A percentile compares a stretch with the other conserved stretches of the same genome.
phyloP scores from a whole-genome alignment of 306 rosid species.

The Vigna radiata region DNA sequence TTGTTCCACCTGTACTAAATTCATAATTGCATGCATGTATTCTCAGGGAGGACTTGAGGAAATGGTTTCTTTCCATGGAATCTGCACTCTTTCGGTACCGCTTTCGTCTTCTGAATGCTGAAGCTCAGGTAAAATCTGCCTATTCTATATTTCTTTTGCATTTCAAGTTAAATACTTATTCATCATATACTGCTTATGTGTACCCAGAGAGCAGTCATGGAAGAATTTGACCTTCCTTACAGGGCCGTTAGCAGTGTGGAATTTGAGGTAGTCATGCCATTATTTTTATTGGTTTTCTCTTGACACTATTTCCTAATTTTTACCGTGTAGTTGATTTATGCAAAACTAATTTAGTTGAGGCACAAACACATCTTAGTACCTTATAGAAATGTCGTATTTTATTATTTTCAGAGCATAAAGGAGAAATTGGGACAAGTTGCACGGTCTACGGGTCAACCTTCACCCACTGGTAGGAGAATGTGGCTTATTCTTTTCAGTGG shows the following conservation, averaged over 20 bases:
- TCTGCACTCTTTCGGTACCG: constrained; percentile 82
- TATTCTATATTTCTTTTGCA: constrained; percentile 12
- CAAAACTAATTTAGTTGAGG: constrained; percentile 7
- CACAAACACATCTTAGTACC: constrained; percentile 20
- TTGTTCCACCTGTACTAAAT: constrained; percentile 19
- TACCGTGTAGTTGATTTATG: constrained; percentile 26
- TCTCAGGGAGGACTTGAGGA: constrained; percentile 86
- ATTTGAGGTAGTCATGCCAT: constrained; percentile 68
- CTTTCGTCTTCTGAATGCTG: constrained; percentile 53
- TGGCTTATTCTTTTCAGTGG: constrained; percentile 8
- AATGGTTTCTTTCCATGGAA: constrained; percentile 96
- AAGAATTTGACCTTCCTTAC: constrained; percentile 74
- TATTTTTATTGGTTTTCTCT: constrained; percentile 36
- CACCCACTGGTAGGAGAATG: constrained; percentile 62
- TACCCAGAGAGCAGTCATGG: constrained; percentile 73
- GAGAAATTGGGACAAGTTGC: constrained; percentile 81
- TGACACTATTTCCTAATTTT: constrained; percentile 17
- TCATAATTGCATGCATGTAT: constrained; percentile 27
- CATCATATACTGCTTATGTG: constrained; percentile 38
- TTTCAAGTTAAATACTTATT: constrained; percentile 37
- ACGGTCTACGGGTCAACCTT: constrained; percentile 63
- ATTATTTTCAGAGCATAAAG: constrained; percentile 59
- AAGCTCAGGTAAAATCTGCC: constrained; percentile 70
- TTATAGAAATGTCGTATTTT: neutral
- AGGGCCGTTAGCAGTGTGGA: constrained; percentile 69